Evolutionary conservation across 257 asterid species (phyloP).

Genomic region (Nicotiana benthamiana): DNA sequence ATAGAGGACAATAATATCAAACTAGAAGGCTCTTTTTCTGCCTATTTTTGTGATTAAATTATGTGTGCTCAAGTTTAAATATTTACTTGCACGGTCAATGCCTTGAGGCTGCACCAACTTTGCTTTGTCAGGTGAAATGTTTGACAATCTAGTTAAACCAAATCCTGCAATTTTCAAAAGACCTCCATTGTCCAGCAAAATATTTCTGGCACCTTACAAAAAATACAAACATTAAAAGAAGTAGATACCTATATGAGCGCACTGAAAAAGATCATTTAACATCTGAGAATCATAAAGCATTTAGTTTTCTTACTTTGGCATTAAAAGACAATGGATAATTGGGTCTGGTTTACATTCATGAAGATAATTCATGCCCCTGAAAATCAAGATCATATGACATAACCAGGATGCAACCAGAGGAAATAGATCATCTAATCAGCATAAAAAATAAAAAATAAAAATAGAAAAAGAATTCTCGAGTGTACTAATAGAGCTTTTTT

Average conservation of each 20-base stretch:
- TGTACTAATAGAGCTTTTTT: neutral
- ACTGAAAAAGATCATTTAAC: neutral
- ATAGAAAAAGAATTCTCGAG: neutral
- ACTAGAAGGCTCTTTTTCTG: neutral
- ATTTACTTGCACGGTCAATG: conserved; percentile 76
- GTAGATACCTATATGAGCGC: conserved; percentile 10
- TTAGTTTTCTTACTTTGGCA: conserved; percentile 91
- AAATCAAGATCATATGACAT: conserved; percentile 1
- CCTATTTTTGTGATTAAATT: neutral
- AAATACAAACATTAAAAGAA: conserved; percentile 54
- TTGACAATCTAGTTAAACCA: conserved; percentile 57
- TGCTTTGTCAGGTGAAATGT: conserved; percentile 69
- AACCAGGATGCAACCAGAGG: neutral
- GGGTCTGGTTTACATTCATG: conserved; percentile 98
- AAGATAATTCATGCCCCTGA: conserved; percentile 96
- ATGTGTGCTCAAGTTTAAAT: conserved; percentile 2
- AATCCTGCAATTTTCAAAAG: conserved; percentile 93
- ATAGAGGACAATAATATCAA: neutral
- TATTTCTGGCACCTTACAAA: conserved; percentile 99
- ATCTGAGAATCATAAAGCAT: conserved; percentile 30
- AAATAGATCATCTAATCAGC: neutral
- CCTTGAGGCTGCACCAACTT: conserved; percentile 60
- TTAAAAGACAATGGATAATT: conserved; percentile 80
- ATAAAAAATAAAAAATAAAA: neutral
- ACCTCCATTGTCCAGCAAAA: conserved; percentile 99